phyloP scores from a whole-genome alignment of 2,329 filamentous ascomycete species.

The Neonectria faginata region DNA sequence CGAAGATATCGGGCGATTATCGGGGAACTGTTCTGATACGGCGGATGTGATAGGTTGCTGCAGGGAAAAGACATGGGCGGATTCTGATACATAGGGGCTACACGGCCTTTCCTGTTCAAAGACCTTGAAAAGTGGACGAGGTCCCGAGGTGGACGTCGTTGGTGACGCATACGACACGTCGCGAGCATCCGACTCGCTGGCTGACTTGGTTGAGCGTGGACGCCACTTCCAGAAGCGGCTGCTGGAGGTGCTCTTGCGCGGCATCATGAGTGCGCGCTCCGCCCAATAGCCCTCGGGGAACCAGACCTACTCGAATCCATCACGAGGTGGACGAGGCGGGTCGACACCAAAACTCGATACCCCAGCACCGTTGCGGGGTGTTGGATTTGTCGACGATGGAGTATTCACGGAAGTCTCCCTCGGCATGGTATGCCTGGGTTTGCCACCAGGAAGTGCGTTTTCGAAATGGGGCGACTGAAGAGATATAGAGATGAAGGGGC shows the following conservation, averaged over 20 bases:
- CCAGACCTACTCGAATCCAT: slow-evolving; percentile 72
- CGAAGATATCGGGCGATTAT: slow-evolving; percentile 24
- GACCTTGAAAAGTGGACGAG: slow-evolving; percentile 25
- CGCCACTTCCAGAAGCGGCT: slow-evolving; percentile 57
- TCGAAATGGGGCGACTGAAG: slow-evolving; percentile 10
- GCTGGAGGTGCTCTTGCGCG: slow-evolving; percentile 49
- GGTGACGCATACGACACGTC: slow-evolving; percentile 42
- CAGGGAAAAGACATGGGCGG: slow-evolving; percentile 61
- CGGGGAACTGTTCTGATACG: slow-evolving; percentile 24
- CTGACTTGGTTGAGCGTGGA: slow-evolving; percentile 52
- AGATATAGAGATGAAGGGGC: slow-evolving; percentile 32
- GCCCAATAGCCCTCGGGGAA: slow-evolving; percentile 73
- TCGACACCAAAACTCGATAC: slow-evolving; percentile 54
- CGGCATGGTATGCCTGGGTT: slow-evolving; percentile 21
- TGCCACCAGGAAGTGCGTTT: background rate
- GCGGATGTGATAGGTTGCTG: slow-evolving; percentile 49
- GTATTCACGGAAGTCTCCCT: slow-evolving; percentile 21
- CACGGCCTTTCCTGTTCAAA: slow-evolving; percentile 39
- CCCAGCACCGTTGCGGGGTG: slow-evolving; percentile 5
- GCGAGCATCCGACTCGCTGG: slow-evolving; percentile 49
- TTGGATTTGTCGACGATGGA: slow-evolving; percentile 9
- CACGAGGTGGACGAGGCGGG: slow-evolving; percentile 65
- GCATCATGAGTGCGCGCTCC: slow-evolving; percentile 58
- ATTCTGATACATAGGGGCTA: slow-evolving; percentile 61
- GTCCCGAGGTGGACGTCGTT: slow-evolving; percentile 37